These are phyloP conservation scores for Antitrichia curtipendula DNA, from an alignment of 225 moss, liverwort and hornwort genomes.

Conservation along the genomic window DNA sequence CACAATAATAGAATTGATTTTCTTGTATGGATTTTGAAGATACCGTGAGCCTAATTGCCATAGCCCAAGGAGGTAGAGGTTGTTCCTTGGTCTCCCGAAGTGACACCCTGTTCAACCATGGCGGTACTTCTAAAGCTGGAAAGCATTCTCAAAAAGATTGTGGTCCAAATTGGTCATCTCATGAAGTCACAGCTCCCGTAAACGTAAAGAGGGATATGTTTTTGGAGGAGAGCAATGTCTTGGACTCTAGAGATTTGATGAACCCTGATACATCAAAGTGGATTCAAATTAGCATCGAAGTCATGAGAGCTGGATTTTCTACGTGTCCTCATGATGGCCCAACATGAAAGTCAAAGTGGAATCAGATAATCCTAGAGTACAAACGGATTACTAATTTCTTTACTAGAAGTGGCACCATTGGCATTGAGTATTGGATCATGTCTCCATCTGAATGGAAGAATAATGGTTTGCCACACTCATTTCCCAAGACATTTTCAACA, in stretches of 20 bases:
- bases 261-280: fast-evolving
- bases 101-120: too few species aligned
- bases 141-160: too few species aligned
- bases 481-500: background rate
- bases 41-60: too few species aligned
- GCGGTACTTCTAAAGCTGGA: too few species aligned
- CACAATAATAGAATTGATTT: too few species aligned
- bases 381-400: background rate
- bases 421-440: background rate
- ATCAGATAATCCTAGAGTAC: background rate
- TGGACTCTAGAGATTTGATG: fast-evolving
- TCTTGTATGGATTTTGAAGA: too few species aligned
- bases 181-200: too few species aligned
- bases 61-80: too few species aligned
- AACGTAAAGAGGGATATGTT: background rate
- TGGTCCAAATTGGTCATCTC: too few species aligned
- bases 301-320: background rate
- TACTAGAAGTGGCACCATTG: background rate
- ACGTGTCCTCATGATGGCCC: fast-evolving
- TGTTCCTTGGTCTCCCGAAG: too few species aligned
- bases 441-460: fast-evolving
- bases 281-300: background rate
- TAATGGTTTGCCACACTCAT: background rate
- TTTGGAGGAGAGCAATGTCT: fast-evolving
- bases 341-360: background rate